Evolutionary conservation across 768 basidiomycete genomes (phyloP).

Genomic region (Auricularia cornea): DNA sequence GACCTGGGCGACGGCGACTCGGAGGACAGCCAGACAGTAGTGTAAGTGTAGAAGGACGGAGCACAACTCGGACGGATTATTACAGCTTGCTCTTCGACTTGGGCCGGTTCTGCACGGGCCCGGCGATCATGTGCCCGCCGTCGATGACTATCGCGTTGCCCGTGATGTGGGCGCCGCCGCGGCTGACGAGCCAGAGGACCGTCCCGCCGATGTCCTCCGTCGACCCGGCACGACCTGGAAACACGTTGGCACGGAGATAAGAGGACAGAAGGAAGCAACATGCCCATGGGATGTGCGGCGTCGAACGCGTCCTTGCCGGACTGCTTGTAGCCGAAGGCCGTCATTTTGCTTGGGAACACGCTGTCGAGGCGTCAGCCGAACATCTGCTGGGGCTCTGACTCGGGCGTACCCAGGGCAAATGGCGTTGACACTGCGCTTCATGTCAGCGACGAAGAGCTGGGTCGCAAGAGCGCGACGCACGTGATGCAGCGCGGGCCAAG

Average conservation of each 20-base stretch:
- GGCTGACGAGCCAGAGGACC: slow-evolving; percentile 51
- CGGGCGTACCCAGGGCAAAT: slow-evolving; percentile 63
- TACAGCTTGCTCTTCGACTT: background rate
- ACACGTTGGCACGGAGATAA: no score
- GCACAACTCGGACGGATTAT: no score
- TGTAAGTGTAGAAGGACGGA: no score
- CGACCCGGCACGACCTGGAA: slow-evolving; percentile 26
- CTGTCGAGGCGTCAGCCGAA: slow-evolving; percentile 22
- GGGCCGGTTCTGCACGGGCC: background rate
- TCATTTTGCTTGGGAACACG: slow-evolving; percentile 81
- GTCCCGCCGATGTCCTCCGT: slow-evolving; percentile 59
- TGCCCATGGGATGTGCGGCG: slow-evolving; percentile 56
- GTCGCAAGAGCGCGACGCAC: slow-evolving; percentile 33
- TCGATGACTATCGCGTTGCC: slow-evolving; percentile 57
- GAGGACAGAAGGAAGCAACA: slow-evolving; percentile 6
- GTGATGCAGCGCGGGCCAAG: slow-evolving; percentile 53
- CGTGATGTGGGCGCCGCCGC: slow-evolving; percentile 54
- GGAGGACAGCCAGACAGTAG: no score
- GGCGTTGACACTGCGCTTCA: slow-evolving; percentile 60
- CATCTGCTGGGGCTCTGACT: no score
- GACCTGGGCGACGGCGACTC: slow-evolving; percentile 19
- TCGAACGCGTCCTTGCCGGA: slow-evolving; percentile 46
- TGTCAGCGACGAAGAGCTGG: background rate
- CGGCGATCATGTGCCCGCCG: slow-evolving; percentile 42
- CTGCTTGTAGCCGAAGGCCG: slow-evolving; percentile 55